These are phyloP conservation scores for Adiantum capillusveneris DNA, from an alignment of 75 land plant genomes.

Conservation along the genomic window DNA sequence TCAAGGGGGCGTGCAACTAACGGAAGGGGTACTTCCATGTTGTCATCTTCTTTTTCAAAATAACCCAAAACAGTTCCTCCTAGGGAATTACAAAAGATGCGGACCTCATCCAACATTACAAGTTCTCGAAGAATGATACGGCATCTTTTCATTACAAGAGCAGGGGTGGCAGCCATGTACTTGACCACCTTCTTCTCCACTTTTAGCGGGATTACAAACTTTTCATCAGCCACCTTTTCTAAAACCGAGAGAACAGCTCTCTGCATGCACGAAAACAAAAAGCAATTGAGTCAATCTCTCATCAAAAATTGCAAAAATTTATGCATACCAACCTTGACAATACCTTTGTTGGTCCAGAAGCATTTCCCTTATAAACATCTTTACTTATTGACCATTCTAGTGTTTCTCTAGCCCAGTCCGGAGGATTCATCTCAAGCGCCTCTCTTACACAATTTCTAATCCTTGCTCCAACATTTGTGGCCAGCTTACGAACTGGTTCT, in stretches of 20 bases:
- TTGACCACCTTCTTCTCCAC: slow-evolving; percentile 28
- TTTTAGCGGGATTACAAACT: slow-evolving; percentile 27
- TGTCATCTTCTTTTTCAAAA: slow-evolving; percentile 67
- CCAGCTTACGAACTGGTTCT: slow-evolving; percentile 80
- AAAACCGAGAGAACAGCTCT: slow-evolving; percentile 75
- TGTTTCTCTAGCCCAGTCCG: slow-evolving; percentile 73
- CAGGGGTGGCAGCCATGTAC: slow-evolving; percentile 31
- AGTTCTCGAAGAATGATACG: slow-evolving; percentile 59
- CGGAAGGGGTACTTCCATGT: slow-evolving; percentile 56
- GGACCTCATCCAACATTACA: slow-evolving; percentile 57
- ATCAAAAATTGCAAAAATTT: too few relatives aligned
- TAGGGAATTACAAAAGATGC: slow-evolving; percentile 62
- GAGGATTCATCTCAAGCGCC: slow-evolving; percentile 64
- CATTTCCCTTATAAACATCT: slow-evolving; percentile 91
- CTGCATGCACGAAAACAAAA: slow-evolving; percentile 36
- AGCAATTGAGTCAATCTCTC: background rate
- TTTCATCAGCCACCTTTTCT: slow-evolving; percentile 38
- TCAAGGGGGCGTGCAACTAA: slow-evolving; percentile 88
- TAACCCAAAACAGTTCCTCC: slow-evolving; percentile 41
- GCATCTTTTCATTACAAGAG: slow-evolving; percentile 63
- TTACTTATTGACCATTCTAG: slow-evolving; percentile 84
- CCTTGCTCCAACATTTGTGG: slow-evolving; percentile 92
- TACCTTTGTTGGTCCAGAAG: slow-evolving; percentile 96
- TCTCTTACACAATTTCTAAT: slow-evolving; percentile 74
- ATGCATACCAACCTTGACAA: background rate